Conservation (phyloP, 2,329 filamentous ascomycete species). For the Colletotrichum agaves region DNA sequence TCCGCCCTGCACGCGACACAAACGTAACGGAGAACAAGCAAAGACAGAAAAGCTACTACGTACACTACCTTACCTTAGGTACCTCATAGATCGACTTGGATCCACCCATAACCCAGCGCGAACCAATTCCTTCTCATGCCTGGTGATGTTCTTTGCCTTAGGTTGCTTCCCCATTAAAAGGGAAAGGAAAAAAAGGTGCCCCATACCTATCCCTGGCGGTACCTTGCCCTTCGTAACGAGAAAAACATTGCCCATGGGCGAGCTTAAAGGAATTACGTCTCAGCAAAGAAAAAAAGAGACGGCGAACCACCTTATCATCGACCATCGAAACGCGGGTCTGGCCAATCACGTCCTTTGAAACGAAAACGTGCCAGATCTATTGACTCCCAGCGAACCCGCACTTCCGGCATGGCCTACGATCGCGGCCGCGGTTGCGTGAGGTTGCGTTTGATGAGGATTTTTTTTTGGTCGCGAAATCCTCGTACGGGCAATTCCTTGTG, state of each 20-base stretch:
- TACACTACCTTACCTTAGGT: too few species aligned
- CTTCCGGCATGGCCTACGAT: constrained; percentile 29
- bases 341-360: constrained; percentile 24
- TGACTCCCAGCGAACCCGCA: constrained; percentile 38
- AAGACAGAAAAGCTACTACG: neutral
- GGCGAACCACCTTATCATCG: too few species aligned
- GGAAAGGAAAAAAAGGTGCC: neutral
- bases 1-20: constrained; percentile 1
- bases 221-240: neutral
- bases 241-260: neutral
- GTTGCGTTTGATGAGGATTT: neutral
- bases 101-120: neutral
- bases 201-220: neutral
- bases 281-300: too few species aligned
- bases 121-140: neutral
- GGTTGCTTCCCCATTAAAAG: constrained; percentile 1
- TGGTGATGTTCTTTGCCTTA: neutral
- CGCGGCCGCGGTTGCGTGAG: neutral
- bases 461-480: constrained; percentile 4
- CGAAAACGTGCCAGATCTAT: constrained; percentile 39
- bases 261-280: constrained; percentile 32
- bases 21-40: neutral
- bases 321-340: constrained; percentile 3
- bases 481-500: constrained; percentile 23
- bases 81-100: too few species aligned